Evolutionary conservation across 176 grass and related monocot genomes (phyloP).

Genomic region (Carex littledalei): DNA sequence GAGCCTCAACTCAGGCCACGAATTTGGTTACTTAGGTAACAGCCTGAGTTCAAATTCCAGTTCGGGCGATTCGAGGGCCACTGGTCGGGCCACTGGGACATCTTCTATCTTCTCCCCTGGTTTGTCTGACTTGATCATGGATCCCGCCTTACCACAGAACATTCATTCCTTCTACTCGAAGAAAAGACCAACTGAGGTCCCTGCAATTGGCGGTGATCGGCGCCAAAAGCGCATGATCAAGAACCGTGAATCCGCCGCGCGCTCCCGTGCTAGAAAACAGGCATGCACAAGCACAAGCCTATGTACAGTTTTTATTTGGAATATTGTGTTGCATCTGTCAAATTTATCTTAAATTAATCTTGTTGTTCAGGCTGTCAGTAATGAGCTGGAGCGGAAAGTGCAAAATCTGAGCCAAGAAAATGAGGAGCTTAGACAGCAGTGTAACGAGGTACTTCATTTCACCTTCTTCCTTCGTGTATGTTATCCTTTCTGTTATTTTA

Average conservation of each 20-base stretch:
- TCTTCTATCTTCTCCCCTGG: constrained; percentile 4
- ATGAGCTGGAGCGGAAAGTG: constrained; percentile 12
- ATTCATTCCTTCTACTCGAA: constrained; percentile 24
- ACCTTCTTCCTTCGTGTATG: not conserved
- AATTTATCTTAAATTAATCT: not conserved
- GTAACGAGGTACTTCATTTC: constrained; percentile 6
- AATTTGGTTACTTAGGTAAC: constrained; percentile 7
- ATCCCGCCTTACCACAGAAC: not conserved
- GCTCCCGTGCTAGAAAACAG: constrained; percentile 31
- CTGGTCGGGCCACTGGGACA: not conserved
- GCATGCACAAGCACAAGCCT: not conserved
- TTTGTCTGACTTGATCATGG: constrained; percentile 5
- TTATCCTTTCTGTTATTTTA: not conserved
- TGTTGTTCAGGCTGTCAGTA: constrained; percentile 11
- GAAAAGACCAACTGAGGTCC: not conserved
- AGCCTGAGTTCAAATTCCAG: not conserved
- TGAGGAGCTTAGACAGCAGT: constrained; percentile 13
- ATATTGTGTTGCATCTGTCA: not conserved
- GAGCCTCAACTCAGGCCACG: constrained; percentile 16
- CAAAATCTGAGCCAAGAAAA: constrained; percentile 3
- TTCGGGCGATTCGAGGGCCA: not conserved
- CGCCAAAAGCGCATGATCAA: constrained; percentile 30
- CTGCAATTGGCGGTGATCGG: not conserved
- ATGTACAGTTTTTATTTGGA: not conserved
- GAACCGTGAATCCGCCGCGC: constrained; percentile 26